A percentile compares a stretch with the other conserved stretches of the same genome.
Conservation (phyloP, 176 grass and related monocot species). For the Avena sativa region DNA sequence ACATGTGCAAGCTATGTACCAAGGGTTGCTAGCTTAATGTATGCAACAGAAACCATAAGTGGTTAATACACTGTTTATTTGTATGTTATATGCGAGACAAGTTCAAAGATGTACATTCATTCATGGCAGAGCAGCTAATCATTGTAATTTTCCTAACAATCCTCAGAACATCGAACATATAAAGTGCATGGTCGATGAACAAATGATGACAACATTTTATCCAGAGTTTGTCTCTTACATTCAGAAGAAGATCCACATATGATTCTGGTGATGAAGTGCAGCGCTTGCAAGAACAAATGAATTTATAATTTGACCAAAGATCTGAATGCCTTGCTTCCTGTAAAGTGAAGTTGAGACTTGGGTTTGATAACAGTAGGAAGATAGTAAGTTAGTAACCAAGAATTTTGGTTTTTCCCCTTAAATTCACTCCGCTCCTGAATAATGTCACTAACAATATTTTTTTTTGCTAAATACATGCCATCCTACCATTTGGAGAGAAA, state of each 20-base stretch:
- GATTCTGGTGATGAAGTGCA: slow-evolving; percentile 62
- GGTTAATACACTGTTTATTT: slow-evolving; percentile 25
- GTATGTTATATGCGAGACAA: background rate
- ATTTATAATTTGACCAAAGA: slow-evolving; percentile 86
- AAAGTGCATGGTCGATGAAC: slow-evolving; percentile 13
- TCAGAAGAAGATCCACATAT: slow-evolving; percentile 75
- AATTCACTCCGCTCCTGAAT: background rate
- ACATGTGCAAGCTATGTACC: slow-evolving; percentile 1
- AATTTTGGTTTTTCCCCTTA: background rate
- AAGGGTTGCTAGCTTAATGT: background rate
- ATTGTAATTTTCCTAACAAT: slow-evolving; percentile 8
- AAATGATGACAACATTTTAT: slow-evolving; percentile 33
- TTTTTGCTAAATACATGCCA: background rate
- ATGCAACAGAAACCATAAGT: background rate
- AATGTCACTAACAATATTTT: background rate
- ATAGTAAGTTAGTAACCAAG: slow-evolving; percentile 25
- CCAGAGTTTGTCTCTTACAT: slow-evolving; percentile 63
- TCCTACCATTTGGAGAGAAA: background rate
- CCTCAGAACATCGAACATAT: background rate
- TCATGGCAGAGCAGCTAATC: slow-evolving; percentile 1
- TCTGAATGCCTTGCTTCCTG: slow-evolving; percentile 69
- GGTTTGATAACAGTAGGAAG: slow-evolving; percentile 13
- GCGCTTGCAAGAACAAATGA: slow-evolving; percentile 73
- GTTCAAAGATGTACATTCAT: background rate
- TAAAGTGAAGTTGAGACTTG: slow-evolving; percentile 23